Conservation (phyloP, 148 eudicot species). For the Camellia lanceoleosa region DNA sequence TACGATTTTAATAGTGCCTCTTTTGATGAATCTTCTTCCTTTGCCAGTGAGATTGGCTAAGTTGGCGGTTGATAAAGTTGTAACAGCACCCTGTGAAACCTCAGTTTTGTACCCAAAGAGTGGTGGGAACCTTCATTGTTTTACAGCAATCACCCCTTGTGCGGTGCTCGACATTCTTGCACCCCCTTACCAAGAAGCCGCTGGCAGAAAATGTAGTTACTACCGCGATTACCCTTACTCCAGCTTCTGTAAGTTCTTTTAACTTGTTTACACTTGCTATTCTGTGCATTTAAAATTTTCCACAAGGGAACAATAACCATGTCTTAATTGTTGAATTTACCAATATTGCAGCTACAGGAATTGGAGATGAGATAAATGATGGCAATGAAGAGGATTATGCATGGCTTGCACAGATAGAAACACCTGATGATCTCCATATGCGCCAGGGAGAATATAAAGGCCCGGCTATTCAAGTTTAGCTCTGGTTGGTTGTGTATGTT, state of each 20-base stretch:
- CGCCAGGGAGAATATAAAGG: slow-evolving; percentile 59
- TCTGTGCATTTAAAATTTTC: neutral
- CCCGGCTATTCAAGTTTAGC: slow-evolving; percentile 48
- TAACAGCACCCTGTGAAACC: slow-evolving; percentile 82
- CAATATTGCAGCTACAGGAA: slow-evolving; percentile 30
- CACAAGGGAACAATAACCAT: neutral
- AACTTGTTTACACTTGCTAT: neutral
- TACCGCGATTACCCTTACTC: slow-evolving; percentile 88
- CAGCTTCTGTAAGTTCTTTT: slow-evolving; percentile 56
- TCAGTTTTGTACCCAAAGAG: slow-evolving; percentile 68
- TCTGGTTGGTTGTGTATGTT: neutral
- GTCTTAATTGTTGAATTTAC: slow-evolving; percentile 5
- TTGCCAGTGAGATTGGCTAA: slow-evolving; percentile 81
- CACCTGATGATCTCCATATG: slow-evolving; percentile 74
- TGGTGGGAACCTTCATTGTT: slow-evolving; percentile 90
- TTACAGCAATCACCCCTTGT: slow-evolving; percentile 88
- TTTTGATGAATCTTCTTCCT: slow-evolving; percentile 11
- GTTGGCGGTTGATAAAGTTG: slow-evolving; percentile 67
- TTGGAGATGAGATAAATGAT: slow-evolving; percentile 24
- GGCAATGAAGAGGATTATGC: slow-evolving; percentile 68
- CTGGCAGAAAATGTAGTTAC: slow-evolving; percentile 88
- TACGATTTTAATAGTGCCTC: neutral
- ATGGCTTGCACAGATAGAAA: slow-evolving; percentile 77
- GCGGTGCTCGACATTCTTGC: slow-evolving; percentile 91
- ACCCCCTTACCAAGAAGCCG: slow-evolving; percentile 76